phyloP scores from a whole-genome alignment of 352 stramenopile species.

The Blastocystis sp. region DNA sequence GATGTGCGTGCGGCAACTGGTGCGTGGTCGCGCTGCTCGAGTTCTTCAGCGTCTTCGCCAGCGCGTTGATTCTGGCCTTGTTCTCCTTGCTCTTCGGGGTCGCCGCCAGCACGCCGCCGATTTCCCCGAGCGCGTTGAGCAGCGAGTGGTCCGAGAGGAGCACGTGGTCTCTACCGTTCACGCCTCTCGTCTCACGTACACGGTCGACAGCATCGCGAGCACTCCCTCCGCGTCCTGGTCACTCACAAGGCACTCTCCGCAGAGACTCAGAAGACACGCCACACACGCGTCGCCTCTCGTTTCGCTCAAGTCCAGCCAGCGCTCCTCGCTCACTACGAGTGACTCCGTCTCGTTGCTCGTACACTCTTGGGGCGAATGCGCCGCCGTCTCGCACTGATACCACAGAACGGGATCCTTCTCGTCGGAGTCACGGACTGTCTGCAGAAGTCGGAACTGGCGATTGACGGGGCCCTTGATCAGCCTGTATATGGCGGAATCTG shows the following conservation, averaged over 20 bases:
- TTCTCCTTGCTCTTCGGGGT: constrained; percentile 48
- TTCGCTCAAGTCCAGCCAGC: constrained; percentile 3
- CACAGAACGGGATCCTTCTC: constrained; percentile 2
- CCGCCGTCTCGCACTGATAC: neutral
- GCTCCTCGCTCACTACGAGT: neutral
- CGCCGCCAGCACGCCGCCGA: neutral
- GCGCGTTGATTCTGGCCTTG: neutral
- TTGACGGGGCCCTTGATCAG: constrained; percentile 28
- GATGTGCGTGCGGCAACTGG: neutral
- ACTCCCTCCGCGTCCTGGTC: neutral
- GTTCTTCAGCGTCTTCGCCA: constrained; percentile 23
- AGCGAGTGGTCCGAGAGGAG: neutral
- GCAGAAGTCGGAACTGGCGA: neutral
- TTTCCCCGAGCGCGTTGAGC: neutral
- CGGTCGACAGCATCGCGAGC: neutral
- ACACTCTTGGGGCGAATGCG: neutral
- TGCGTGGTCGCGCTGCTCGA: neutral
- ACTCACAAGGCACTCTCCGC: neutral
- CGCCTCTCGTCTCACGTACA: neutral
- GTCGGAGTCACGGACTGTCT: neutral
- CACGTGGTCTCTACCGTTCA: neutral
- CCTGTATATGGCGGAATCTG: neutral
- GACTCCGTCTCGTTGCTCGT: neutral
- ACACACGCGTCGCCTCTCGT: neutral
- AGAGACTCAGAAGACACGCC: neutral